Conservation (phyloP, 2,329 filamentous ascomycete species). For the Coniochaeta sp. region DNA sequence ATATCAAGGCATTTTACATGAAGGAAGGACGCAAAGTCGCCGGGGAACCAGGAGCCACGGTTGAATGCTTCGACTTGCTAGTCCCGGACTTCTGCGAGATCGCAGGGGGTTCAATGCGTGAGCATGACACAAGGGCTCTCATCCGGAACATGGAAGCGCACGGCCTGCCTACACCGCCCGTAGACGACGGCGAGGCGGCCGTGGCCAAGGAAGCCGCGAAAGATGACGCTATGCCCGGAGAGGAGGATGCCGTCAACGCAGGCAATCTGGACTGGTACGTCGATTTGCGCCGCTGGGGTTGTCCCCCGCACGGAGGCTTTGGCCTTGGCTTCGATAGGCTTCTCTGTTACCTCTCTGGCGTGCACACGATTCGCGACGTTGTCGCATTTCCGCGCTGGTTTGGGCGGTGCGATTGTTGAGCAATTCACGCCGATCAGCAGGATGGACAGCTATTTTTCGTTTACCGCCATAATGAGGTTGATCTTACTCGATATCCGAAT, state of each 20-base stretch:
- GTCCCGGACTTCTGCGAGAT: conserved; percentile 82
- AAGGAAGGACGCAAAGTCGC: conserved; percentile 10
- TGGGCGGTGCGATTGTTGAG: conserved; percentile 53
- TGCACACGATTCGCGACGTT: conserved; percentile 76
- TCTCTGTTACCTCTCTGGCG: conserved; percentile 73
- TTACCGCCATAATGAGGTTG: not conserved
- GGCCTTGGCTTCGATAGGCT: conserved; percentile 85
- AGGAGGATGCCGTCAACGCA: conserved; percentile 1
- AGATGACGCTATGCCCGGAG: not conserved
- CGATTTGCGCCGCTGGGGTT: conserved; percentile 84
- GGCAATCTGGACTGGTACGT: conserved; percentile 71
- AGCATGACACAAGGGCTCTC: conserved; percentile 65
- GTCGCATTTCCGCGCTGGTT: conserved; percentile 77
- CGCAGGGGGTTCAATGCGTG: conserved; percentile 82
- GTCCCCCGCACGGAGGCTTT: conserved; percentile 84
- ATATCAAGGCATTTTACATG: conserved; percentile 83
- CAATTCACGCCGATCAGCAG: conserved; percentile 5
- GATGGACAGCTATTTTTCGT: conserved; percentile 4
- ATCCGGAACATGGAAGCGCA: conserved; percentile 63
- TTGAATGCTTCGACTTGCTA: conserved; percentile 85
- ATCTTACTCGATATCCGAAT: not conserved
- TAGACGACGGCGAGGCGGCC: conserved; percentile 12
- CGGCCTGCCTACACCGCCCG: conserved; percentile 44
- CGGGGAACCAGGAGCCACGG: conserved; percentile 38
- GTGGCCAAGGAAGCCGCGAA: conserved; percentile 5